Evolutionary conservation across 179 eudicot genomes (phyloP).

Genomic region (Actinidia arguta): DNA sequence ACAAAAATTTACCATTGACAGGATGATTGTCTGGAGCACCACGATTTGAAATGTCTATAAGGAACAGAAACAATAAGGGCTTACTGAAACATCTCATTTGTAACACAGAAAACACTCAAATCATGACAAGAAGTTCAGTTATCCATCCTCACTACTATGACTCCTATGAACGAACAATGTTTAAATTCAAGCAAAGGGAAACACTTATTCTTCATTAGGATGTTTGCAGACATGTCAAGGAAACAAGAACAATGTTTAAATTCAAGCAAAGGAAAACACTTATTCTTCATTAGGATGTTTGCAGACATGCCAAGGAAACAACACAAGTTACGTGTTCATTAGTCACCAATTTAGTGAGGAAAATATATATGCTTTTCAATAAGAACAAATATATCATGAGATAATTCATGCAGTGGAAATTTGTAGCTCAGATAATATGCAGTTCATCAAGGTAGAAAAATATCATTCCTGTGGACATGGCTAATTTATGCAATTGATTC

Average conservation of each 20-base stretch:
- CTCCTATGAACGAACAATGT: neutral
- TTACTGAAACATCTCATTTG: conserved; percentile 8
- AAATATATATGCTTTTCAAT: neutral
- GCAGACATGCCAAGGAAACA: neutral
- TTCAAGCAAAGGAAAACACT: neutral
- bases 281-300: neutral
- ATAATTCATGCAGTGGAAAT: neutral
- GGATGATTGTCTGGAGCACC: neutral
- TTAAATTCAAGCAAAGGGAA: neutral
- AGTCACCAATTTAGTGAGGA: neutral
- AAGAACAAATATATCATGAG: neutral
- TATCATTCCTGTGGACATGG: conserved; percentile 97
- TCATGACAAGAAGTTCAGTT: conserved; percentile 3
- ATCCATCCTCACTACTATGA: neutral
- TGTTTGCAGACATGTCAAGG: neutral
- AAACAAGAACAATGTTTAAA: neutral
- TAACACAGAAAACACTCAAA: neutral
- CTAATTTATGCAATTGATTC: conserved; percentile 97
- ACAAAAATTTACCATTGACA: neutral
- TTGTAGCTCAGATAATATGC: neutral
- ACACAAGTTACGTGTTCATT: neutral
- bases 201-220: neutral
- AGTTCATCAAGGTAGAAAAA: conserved; percentile 5
- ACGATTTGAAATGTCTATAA: neutral
- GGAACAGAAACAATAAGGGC: neutral